Conservation (phyloP, 768 basidiomycete species). For the Lactarius trivialis region DNA sequence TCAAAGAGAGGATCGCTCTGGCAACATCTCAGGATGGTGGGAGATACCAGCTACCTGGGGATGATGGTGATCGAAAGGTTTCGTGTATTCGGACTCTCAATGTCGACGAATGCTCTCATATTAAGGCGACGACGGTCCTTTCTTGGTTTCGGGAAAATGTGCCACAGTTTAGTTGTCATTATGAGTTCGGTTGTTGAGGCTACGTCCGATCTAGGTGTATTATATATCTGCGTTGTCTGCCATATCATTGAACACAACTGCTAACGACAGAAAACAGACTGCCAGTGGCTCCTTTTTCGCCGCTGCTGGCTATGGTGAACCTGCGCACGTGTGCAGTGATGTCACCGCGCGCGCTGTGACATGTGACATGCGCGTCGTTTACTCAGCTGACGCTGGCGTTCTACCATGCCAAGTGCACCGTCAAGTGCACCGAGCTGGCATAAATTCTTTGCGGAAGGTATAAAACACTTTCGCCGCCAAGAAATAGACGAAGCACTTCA, state of each 20-base stretch:
- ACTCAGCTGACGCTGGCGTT: no score
- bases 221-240: not conserved
- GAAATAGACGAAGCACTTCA: slow-evolving; percentile 4
- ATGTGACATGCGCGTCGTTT: no score
- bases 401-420: no score
- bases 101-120: slow-evolving; percentile 18
- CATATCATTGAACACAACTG: not conserved
- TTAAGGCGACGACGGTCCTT: slow-evolving; percentile 19
- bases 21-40: slow-evolving; percentile 1
- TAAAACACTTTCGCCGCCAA: slow-evolving; percentile 2
- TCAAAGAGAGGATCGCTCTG: slow-evolving; percentile 13
- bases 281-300: slow-evolving; percentile 37
- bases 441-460: slow-evolving; percentile 4
- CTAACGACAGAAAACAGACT: not conserved
- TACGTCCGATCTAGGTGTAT: slow-evolving; percentile 3
- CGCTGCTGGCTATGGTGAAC: slow-evolving; percentile 48
- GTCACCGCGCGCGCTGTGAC: no score
- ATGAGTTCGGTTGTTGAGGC: slow-evolving; percentile 1
- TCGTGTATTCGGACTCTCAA: slow-evolving; percentile 9
- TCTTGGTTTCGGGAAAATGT: slow-evolving; percentile 21
- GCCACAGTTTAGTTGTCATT: slow-evolving; percentile 19
- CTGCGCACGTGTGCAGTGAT: no score
- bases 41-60: not conserved
- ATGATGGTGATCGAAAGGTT: slow-evolving; percentile 5
- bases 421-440: no score